These are phyloP conservation scores for Talaromyces sp. DNA, from an alignment of 2,329 filamentous ascomycete genomes.

Conservation along the genomic window DNA sequence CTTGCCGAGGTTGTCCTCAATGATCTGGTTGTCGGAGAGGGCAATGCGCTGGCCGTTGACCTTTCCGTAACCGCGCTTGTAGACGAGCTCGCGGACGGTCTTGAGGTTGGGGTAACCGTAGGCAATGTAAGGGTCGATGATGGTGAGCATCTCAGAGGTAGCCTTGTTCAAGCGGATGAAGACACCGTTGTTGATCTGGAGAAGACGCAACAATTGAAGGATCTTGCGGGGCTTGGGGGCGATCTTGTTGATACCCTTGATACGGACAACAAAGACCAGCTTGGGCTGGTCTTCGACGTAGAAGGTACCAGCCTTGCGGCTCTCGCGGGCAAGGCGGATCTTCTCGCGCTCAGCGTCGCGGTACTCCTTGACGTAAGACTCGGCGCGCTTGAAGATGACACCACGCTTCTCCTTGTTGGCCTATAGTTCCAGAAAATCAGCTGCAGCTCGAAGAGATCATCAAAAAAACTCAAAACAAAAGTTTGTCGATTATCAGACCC, in stretches of 20 bases:
- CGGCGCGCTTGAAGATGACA: constrained; percentile 99
- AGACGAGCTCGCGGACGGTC: constrained; percentile 97
- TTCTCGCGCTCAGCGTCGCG: constrained; percentile 97
- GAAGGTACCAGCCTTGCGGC: constrained; percentile 88
- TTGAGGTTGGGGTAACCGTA: constrained; percentile 99
- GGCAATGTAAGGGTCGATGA: constrained; percentile 97
- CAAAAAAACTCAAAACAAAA: constrained; percentile 10
- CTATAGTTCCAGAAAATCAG: constrained; percentile 45
- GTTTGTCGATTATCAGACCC: constrained; percentile 63
- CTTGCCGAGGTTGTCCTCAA: constrained; percentile 94
- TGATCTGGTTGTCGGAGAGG: constrained; percentile 94
- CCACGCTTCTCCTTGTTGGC: constrained; percentile 98
- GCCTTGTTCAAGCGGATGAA: constrained; percentile 98
- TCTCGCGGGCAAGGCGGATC: constrained; percentile 81
- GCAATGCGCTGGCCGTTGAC: constrained; percentile 96
- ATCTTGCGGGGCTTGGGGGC: constrained; percentile 99
- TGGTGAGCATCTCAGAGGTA: constrained; percentile 92
- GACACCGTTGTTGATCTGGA: constrained; percentile 99
- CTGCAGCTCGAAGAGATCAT: constrained; percentile 10
- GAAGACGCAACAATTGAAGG: constrained; percentile 95
- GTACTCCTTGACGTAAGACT: constrained; percentile 99
- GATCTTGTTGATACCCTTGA: constrained; percentile 99
- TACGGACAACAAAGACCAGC: constrained; percentile 95
- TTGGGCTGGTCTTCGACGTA: constrained; percentile 93
- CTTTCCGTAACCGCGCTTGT: constrained; percentile 99